Base-by-base conservation (phyloP, 148 eudicot species). In the Amaranthus hypochondriacus region DNA sequence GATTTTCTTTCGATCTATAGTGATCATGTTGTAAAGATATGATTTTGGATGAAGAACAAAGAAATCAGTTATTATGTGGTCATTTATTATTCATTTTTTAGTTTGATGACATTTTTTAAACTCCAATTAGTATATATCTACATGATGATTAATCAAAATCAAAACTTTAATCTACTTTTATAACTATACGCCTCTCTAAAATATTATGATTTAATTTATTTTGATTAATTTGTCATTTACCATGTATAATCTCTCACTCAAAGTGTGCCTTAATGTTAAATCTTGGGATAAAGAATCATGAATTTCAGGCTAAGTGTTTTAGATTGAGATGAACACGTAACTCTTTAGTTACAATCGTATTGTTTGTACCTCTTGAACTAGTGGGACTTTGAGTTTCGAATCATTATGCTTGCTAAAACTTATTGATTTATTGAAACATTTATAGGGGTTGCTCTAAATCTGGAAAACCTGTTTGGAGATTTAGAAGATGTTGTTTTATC, bases 401-500 rank as follows among this genome's bases (percentile, higher is more conserved):
- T 46, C 11, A 74, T 56, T 49, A 14, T 42, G 59, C 52, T 10
- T 15, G 62, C 50, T 51, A 50, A 68, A 56, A 57, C 46, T 48
- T 81, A 28, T 60, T 28, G 52, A 50, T 10, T 57, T 14, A 54
- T 7, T 7, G 4, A 70, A 75, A 75, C 6, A 62, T 73, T 68
- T 28, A 0, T 81, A 83, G 88, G 74, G 74, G 67, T 48, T 68
- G 84, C 84, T 46, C 53, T 86, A 55, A 78, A 81, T 82, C 61
- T 86, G 77, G 88, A 86, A 78, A 82, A 83, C 43, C 72, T 83
- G 59, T 83, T 86, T 76, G 88, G 88, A 73, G 86, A 86, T 79
- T 84, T 86, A 28, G 88, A 86, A 78, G 88, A 86, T 63, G 81
- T 77, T 21, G 81, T 75, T 15, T 71, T 82, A 47, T 81, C 70